Base-by-base conservation (phyloP, 345 rosid species). In the Clarkia xantiana region DNA sequence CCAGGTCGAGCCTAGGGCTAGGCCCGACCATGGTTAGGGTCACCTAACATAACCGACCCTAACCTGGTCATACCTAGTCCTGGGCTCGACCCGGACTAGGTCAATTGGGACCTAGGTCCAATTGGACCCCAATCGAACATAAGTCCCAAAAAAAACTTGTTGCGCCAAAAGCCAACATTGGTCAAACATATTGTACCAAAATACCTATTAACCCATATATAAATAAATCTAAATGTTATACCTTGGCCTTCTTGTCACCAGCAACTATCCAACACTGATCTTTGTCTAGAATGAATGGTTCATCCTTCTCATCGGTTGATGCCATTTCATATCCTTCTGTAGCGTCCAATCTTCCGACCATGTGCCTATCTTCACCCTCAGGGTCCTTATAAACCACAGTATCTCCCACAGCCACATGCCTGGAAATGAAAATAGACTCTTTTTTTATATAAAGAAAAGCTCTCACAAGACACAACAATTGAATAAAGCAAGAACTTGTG, bases 341-440 rank as follows among this genome's bases (percentile, higher is more conserved):
- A 34, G 90, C 99, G 63, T 90, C 90, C 66, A 93, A 71, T 76
- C 95, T 76, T 72, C 96, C 84, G 48, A 93, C 82, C 10, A 84
- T 56, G 68, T 59, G 61, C 60, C 71, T 73, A 17, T 74, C 74
- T 14, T 76, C 62, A 12, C 67, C 51, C 49, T 58, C 78, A 53
- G 96, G 96, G 55, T 93, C 95, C 75, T 84, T 93, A 60, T 86
- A 38, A 54, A 93, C 81, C 52, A 93, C 84, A n/a, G 82, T 87
- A 62, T 93, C 99, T 63, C 99, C 99, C 68, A 82, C 73, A 73
- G 67, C 75, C 60, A 87, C 77, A 54, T 40, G 69, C 58, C 98
- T 84, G 76, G 17, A 40, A 53, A 58, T 40, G 19, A 52, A 41
- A 45, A 20, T 25, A 44, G 34, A 49, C 64, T 44, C 14, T 40